Evolutionary conservation across 179 eudicot species (phyloP), one percentile per base, ranked within the genome.

Genomic region (Sideroxylon spinosum): DNA sequence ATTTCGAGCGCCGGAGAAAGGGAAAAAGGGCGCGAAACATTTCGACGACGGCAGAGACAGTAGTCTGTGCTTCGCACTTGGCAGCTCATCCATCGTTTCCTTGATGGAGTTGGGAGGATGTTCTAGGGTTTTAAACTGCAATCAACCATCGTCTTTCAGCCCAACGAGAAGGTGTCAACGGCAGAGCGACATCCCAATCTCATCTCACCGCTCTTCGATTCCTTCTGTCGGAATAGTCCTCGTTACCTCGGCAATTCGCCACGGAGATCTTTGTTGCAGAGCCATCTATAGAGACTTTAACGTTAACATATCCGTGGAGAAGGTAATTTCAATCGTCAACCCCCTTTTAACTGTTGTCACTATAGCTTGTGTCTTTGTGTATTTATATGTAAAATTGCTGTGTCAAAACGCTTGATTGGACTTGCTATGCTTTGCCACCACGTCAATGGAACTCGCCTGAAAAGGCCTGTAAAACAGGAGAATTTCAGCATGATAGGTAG

Each of bases 31-130:
- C 13, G 56, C 14, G 56, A 52, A 52, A 37, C 44, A 37, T 37
- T 37, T 37, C 44, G 56, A 52, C 56, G 14, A 3, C 8, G 0
- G 56, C 56, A 14, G 14, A 52, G 14, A 52, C 56, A 10, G 13
- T 1, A 1, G 56, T 14, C 16, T 8, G 2, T 0, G 56, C 56
- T 52, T 14, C 9, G 56, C 12, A 52, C 56, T 52, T 52, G 56
- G 14, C 56, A 52, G 56, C 56, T 14, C 3, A 37, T 37, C 44
- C 44, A 37, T 37, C 44, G 44, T 1, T 52, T 52, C 56, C 16
- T 29, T 60, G 53, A 81, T 81, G 83, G 83, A 81, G 52, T 29
- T 71, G 3, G 80, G 77, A 64, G 75, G 72, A 23, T 63, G 80
- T 77, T 65, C 67, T 62, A 77, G 76, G 80, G 52, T 64, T 81